Evolutionary conservation across 164 flowering plant species (phyloP), one percentile per base, ranked within the genome.

Genomic region (Echeveria elegans): DNA sequence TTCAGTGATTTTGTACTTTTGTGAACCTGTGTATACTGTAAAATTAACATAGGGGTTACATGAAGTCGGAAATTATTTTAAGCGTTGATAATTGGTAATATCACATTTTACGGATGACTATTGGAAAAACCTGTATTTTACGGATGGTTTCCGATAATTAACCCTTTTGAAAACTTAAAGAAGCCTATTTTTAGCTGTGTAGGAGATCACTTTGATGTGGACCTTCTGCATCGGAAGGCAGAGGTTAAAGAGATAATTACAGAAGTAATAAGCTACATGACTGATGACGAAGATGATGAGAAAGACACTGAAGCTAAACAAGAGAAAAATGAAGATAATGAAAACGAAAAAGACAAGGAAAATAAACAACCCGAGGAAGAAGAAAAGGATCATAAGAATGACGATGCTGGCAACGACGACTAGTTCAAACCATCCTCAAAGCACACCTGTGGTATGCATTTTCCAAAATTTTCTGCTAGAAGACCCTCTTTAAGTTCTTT

Each of bases 231-330:
- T 63, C 74, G 83, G 68, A 88, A 86, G 70, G 75, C 78, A 45
- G 95, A 83, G 69, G 88, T 88, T 34, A 88, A 85, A 76, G 79
- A 73, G 28, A 80, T 88, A 45, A 88, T 88, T 41, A 79, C 85
- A 60, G 91, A 88, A 8, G 88, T 82, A 24, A 86, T 84, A 48
- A 85, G 77, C 47, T 81, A 69, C 74, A 85, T 85, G 91, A 64
- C 79, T 41, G 88, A 85, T 77, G 89, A 81, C 9, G 95, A 86
- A 61, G 85, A 82, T 2, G 93, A 83, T 23, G 85, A 68, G 53
- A 77, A 67, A 14, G 71, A 68, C 26, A 64, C 65, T 18, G 71
- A 71, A n/a, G 68, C 38, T 31, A 77, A 45, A 19, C 76, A 40
- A 43, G 80, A 73, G 31, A 71, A 62, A 40, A 76, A 71, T 18